phyloP scores from a whole-genome alignment of 2,329 filamentous ascomycete genomes.

The Sporothrix euskadiensis region DNA sequence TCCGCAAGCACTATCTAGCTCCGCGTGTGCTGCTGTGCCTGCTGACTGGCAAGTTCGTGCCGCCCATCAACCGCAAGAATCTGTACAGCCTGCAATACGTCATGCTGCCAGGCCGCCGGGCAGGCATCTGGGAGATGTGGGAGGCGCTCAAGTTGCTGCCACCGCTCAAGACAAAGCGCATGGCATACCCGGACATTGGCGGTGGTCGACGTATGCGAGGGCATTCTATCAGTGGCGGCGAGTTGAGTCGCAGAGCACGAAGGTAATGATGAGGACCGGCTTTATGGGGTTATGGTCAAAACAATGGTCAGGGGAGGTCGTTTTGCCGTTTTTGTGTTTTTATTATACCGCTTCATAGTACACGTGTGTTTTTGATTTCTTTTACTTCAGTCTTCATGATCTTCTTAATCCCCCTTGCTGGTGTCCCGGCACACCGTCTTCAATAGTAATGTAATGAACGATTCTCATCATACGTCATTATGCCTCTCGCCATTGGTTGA shows the following conservation, averaged over 20 bases:
- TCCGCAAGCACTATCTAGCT: conserved; percentile 93
- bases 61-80: conserved; percentile 90
- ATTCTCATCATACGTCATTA: background rate
- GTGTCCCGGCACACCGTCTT: background rate
- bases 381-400: background rate
- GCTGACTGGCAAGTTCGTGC: conserved; percentile 86
- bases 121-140: conserved; percentile 86
- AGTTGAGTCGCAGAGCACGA: background rate
- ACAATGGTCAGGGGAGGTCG: background rate
- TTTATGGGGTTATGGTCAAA: background rate
- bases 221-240: conserved; percentile 13
- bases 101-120: conserved; percentile 84
- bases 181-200: conserved; percentile 41
- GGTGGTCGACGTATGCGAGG: conserved; percentile 19
- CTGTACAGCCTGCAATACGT: conserved; percentile 97
- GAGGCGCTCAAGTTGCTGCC: conserved; percentile 59
- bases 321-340: background rate
- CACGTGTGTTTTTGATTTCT: background rate
- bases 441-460: conserved; percentile 2
- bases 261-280: background rate
- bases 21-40: conserved; percentile 85
- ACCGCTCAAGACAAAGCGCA: conserved; percentile 47
- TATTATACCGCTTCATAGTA: background rate
- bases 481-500: background rate
- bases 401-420: background rate